Conservation (phyloP, 2,329 filamentous ascomycete species). For the Didymella arachidicola region DNA sequence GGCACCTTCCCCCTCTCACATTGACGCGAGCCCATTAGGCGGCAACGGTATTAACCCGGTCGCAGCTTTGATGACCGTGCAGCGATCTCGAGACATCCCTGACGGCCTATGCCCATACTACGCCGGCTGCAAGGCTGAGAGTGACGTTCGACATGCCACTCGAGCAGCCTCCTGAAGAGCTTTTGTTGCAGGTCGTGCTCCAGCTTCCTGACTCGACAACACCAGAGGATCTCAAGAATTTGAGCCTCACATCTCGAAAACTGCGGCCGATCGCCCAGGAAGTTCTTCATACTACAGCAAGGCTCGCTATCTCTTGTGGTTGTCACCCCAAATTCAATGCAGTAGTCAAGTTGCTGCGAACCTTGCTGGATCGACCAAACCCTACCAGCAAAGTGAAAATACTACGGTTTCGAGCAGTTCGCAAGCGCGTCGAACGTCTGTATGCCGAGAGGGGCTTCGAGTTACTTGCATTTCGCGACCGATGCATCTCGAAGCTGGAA, state of each 20-base stretch:
- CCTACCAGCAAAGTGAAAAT: slow-evolving; percentile 30
- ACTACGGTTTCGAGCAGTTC: slow-evolving; percentile 29
- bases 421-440: slow-evolving; percentile 24
- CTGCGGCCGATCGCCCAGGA: slow-evolving; percentile 30
- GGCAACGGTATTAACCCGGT: slow-evolving; percentile 1
- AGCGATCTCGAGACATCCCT: neutral
- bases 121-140: neutral
- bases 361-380: slow-evolving; percentile 31
- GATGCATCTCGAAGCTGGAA: slow-evolving; percentile 21
- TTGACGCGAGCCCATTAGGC: neutral
- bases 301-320: slow-evolving; percentile 24
- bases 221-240: slow-evolving; percentile 24
- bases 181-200: slow-evolving; percentile 29
- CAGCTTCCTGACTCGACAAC: slow-evolving; percentile 24
- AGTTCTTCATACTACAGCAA: slow-evolving; percentile 27
- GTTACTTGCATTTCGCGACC: slow-evolving; percentile 21
- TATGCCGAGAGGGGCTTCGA: slow-evolving; percentile 27
- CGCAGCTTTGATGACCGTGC: neutral
- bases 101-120: neutral
- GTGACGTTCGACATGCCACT: neutral
- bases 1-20: neutral
- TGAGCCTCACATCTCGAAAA: slow-evolving; percentile 29
- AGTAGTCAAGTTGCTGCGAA: slow-evolving; percentile 31
- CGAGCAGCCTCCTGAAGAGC: slow-evolving; percentile 30
- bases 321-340: slow-evolving; percentile 30